phyloP scores from a whole-genome alignment of 805 yeast genomes.

The Saccharomycopsis sp. region DNA sequence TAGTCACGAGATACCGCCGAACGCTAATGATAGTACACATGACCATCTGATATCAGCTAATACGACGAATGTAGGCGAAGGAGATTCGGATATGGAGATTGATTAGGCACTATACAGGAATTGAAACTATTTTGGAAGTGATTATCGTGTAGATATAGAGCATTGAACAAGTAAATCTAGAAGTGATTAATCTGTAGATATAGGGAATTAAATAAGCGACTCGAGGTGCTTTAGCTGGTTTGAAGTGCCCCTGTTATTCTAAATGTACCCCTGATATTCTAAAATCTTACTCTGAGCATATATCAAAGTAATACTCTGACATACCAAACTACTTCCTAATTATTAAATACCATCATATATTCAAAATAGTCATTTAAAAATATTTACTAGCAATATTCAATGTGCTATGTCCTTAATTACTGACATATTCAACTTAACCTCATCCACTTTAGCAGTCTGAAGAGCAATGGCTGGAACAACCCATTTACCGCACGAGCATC shows the following conservation, averaged over 20 bases:
- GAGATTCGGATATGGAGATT: conserved; percentile 17
- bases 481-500: conserved; percentile 96
- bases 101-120: no score
- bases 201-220: not conserved
- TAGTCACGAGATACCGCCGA: conserved; percentile 1
- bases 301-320: no score
- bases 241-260: no score
- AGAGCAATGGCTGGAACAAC: conserved; percentile 85
- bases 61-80: conserved; percentile 14
- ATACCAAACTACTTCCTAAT: no score
- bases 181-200: not conserved
- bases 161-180: not conserved
- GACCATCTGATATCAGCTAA: conserved; percentile 15
- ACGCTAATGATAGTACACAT: conserved; percentile 2
- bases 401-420: conserved; percentile 6
- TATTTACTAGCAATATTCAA: not conserved
- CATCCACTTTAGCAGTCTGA: conserved; percentile 76
- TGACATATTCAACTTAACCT: conserved; percentile 26
- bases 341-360: no score
- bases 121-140: not conserved
- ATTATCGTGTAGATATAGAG: no score
- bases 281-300: no score
- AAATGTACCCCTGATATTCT: no score
- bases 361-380: no score
- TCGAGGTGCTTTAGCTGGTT: no score